These are phyloP conservation scores for Chionographis japonica DNA, from an alignment of 106 monocot genomes.

Conservation along the genomic window DNA sequence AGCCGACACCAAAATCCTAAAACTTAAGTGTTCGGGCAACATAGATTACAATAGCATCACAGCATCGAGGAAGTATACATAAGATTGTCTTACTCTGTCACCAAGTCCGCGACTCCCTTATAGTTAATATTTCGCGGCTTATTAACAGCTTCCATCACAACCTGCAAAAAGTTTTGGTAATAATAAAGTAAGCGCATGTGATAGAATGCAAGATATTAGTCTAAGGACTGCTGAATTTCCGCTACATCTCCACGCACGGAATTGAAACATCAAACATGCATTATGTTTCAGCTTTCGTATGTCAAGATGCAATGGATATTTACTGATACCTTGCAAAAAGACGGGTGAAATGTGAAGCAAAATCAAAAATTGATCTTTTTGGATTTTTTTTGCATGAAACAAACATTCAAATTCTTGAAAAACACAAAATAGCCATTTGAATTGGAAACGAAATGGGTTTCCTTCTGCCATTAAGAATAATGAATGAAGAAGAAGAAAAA, in stretches of 20 bases:
- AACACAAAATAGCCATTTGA: neutral
- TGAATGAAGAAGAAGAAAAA: neutral
- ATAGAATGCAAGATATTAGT: neutral
- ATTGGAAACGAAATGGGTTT: neutral
- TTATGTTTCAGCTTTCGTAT: no score
- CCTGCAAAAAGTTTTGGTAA: slow-evolving; percentile 46
- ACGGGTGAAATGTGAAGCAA: no score
- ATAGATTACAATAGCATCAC: neutral
- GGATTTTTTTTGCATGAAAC: no score
- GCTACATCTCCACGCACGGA: no score
- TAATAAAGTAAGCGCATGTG: neutral
- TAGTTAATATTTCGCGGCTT: slow-evolving; percentile 88
- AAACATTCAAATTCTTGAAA: neutral
- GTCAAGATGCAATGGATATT: no score
- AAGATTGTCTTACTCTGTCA: slow-evolving; percentile 79
- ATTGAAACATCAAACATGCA: no score
- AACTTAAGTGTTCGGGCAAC: no score
- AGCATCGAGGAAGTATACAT: neutral
- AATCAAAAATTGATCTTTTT: neutral
- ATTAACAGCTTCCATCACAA: slow-evolving; percentile 96
- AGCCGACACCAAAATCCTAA: no score
- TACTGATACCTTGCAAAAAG: no score
- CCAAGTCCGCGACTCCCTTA: slow-evolving; percentile 89
- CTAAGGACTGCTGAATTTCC: no score
- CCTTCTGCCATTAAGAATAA: neutral